Evolutionary conservation across 2,329 filamentous ascomycete genomes (phyloP), one percentile per base, ranked within the genome.

Genomic region (Penicillium sp.): DNA sequence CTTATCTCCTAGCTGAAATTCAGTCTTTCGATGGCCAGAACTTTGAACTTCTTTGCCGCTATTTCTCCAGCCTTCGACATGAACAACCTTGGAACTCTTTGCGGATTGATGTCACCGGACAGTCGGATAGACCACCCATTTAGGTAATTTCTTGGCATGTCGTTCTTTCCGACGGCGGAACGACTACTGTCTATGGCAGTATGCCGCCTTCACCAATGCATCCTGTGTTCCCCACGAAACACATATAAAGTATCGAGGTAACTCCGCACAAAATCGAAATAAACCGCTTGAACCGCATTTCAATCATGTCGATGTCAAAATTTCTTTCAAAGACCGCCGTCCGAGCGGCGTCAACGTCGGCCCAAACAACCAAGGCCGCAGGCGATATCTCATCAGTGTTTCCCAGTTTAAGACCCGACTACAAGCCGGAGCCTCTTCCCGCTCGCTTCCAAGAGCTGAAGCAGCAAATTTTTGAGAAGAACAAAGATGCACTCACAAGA

Each of bases 311-410:
- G 1, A 60, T 69, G 48, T 70, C 68, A 46, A 66, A 55, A 50
- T 36, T 70, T 35, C 60, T 73, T 11, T 62, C 69, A 14, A 67
- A 62, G 48, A 55, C 63, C 2, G 57, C 65, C 51, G 52, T 61
- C 35, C 65, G 70, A 8, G 64, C 67, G n/a, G 68, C 66, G 4
- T 62, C 70, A n/a, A 60, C 65, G 23, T 47, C 68, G 11, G 61
- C 69, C 10, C 68, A 69, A 34, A 65, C 69, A 30, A 76, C 74
- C 34, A 78, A 78, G 60, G 71, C 74, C 11, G 71, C 70, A 2
- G 75, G 76, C 29, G 76, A 79, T 59, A 79, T 79, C 50, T 78
- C 75, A 4, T 77, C 74, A 10, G 75, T 78, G n/a, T 79, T 79
- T 53, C 75, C 75, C 1, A 76, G 74, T 55, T 66, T 79, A 49